Percentiles rank a stretch among this genome's conserved stretches.
These are phyloP conservation scores for Fulvia fulva DNA, from an alignment of 2,329 filamentous ascomycete genomes.

Conservation along the genomic window DNA sequence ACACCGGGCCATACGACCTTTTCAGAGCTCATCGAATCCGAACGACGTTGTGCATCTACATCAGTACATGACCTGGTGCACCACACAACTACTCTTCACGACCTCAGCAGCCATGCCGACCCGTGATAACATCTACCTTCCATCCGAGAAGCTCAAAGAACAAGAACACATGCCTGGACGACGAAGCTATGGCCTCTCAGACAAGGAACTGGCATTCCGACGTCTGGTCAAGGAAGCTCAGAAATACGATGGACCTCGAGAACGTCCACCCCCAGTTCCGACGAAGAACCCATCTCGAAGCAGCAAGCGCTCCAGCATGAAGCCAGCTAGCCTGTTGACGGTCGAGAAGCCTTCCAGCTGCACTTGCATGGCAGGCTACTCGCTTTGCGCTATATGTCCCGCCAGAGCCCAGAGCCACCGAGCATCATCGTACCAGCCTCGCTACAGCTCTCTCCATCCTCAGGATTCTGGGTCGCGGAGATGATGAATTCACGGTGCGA, in stretches of 20 bases:
- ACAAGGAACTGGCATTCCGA: conserved; percentile 4
- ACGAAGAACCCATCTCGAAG: neutral
- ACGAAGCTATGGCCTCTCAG: neutral
- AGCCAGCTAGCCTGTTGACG: neutral
- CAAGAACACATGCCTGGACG: neutral
- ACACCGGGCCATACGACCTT: neutral
- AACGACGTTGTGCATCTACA: neutral
- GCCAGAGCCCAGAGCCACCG: neutral
- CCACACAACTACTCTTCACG: neutral
- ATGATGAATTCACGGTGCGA: neutral
- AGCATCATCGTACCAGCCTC: neutral
- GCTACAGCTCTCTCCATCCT: neutral
- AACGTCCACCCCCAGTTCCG: neutral
- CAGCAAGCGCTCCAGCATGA: neutral
- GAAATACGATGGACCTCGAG: neutral
- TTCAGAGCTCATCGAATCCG: neutral
- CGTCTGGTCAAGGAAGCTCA: conserved; percentile 3
- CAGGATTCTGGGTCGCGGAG: neutral
- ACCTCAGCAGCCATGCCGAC: neutral
- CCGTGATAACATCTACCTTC: conserved; percentile 1
- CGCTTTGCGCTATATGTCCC: neutral
- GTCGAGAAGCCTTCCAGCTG: neutral
- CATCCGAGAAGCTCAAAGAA: neutral
- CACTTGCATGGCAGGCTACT: neutral
- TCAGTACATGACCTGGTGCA: neutral